Conservation (phyloP, 805 yeast species). For the Starmerella gropengiesseri region DNA sequence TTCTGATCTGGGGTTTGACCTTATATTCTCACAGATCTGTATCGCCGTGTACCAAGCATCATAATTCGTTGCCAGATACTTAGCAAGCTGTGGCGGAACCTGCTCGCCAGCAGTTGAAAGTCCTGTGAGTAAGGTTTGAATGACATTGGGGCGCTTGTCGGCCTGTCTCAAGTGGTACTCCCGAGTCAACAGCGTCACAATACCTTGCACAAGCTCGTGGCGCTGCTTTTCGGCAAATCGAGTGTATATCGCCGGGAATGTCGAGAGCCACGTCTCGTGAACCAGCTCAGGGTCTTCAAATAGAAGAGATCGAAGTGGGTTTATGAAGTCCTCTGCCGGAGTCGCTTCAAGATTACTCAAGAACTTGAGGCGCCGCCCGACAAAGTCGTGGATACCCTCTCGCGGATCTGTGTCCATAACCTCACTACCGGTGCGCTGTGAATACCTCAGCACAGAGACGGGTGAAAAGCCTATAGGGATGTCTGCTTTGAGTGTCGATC, state of each 20-base stretch:
- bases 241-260: constrained; percentile 71
- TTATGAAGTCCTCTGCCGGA: constrained; percentile 51
- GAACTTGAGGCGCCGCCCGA: constrained; percentile 24
- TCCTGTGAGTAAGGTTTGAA: constrained; percentile 74
- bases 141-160: constrained; percentile 74
- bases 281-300: constrained; percentile 72
- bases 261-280: constrained; percentile 68
- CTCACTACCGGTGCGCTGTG: constrained; percentile 2
- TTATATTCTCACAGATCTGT: constrained; percentile 65
- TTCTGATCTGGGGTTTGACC: constrained; percentile 47
- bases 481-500: constrained; percentile 37
- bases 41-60: constrained; percentile 88
- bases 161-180: constrained; percentile 90
- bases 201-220: constrained; percentile 69
- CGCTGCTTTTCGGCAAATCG: constrained; percentile 70
- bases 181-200: constrained; percentile 69
- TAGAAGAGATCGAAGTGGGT: constrained; percentile 68
- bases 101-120: constrained; percentile 53
- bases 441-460: constrained; percentile 19
- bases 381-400: constrained; percentile 31
- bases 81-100: constrained; percentile 87
- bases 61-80: constrained; percentile 75
- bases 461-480: constrained; percentile 27
- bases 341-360: constrained; percentile 32
- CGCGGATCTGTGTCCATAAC: constrained; percentile 28